phyloP scores from a whole-genome alignment of 2,329 filamentous ascomycete genomes.

The Karstenula rhodostoma region DNA sequence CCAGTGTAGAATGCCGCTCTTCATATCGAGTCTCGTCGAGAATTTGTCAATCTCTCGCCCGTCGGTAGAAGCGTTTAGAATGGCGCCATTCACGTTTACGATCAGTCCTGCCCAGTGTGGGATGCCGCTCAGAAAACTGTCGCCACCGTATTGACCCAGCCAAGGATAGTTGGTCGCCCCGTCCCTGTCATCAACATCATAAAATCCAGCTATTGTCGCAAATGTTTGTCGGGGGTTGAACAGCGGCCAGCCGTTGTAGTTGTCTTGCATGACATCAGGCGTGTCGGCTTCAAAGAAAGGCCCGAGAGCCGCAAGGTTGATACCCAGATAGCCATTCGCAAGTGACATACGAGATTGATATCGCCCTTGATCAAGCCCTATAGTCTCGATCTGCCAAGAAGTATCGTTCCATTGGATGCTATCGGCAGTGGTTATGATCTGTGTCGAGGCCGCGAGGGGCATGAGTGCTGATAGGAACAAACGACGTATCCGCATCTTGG shows the following conservation, averaged over 20 bases:
- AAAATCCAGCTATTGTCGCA: slow-evolving; percentile 73
- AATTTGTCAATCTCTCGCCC: slow-evolving; percentile 68
- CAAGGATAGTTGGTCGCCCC: slow-evolving; percentile 72
- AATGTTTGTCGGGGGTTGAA: slow-evolving; percentile 70
- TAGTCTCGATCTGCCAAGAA: slow-evolving; percentile 65
- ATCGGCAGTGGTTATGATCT: slow-evolving; percentile 23
- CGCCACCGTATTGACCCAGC: slow-evolving; percentile 73
- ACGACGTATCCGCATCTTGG: neutral
- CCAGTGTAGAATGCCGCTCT: slow-evolving; percentile 70
- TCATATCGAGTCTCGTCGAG: slow-evolving; percentile 67
- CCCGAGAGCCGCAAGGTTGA: slow-evolving; percentile 68
- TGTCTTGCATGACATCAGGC: slow-evolving; percentile 56
- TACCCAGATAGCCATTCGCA: slow-evolving; percentile 70
- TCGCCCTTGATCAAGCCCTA: slow-evolving; percentile 63
- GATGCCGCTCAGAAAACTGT: slow-evolving; percentile 75
- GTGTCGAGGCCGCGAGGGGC: neutral
- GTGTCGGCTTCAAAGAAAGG: slow-evolving; percentile 68
- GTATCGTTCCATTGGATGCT: slow-evolving; percentile 67
- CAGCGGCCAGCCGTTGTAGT: slow-evolving; percentile 73
- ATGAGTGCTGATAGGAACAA: neutral
- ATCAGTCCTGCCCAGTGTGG: slow-evolving; percentile 72
- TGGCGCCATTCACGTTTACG: slow-evolving; percentile 62
- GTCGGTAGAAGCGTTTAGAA: slow-evolving; percentile 68
- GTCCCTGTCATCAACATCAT: slow-evolving; percentile 65
- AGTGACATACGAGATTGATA: slow-evolving; percentile 65